Evolutionary conservation across 129 eudicot species (phyloP), one percentile per base, ranked within the genome.

Genomic region (Calendula officinalis): DNA sequence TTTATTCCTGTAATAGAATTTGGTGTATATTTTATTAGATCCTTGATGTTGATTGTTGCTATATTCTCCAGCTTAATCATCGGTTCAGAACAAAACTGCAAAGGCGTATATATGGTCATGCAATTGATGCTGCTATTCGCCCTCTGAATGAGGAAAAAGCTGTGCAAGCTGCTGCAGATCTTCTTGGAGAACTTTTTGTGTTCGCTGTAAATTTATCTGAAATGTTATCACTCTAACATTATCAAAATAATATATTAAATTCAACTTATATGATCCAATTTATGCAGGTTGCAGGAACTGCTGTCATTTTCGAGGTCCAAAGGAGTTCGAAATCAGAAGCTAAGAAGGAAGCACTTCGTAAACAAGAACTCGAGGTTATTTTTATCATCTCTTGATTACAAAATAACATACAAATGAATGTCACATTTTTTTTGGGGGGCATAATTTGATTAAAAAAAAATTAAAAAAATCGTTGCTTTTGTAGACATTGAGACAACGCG

Each of bases 91-190:
- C 91, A 51, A 84, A 61, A 41, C 7, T 90, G 76, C 95, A 86
- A 77, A 84, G 97, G 56, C 81, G 83, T 8, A 81, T 86, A 22
- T 86, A 90, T 69, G 86, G 95, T 41, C 95, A 64, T 75, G 88
- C 91, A 75, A 86, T 82, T 30, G 75, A 90, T 73, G 95, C 81
- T 30, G 91, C 79, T 14, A 90, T 90, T 72, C 95, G 95, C 8
- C 97, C 97, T 37, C 68, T 90, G 32, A 68, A 90, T 38, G 95
- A 90, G 76, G 97, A 86, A 42, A 83, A 84, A 60, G 97, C 97
- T 60, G 91, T 90, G 32, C 97, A 90, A 76, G 91, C 87, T 72
- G 97, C 97, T 68, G 91, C 91, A 33, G 97, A 90, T 71, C 84
- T 90, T 71, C 61, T 90, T 33, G 97, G 97, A 38, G 97, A 90